These are phyloP conservation scores for Blastocystis sp. DNA, from an alignment of 352 stramenopile species.

Conservation along the genomic window DNA sequence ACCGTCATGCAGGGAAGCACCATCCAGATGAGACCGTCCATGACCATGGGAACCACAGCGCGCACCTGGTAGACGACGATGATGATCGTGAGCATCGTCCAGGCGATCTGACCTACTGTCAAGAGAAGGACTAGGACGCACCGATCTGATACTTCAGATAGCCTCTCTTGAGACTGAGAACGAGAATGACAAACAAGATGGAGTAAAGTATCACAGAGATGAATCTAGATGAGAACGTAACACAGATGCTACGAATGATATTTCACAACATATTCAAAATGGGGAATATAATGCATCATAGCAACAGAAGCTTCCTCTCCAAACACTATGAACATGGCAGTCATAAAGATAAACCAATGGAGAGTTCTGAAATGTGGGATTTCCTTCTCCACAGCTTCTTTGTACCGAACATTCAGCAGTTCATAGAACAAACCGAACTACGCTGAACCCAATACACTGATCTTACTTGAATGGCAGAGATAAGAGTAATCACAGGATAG, in stretches of 20 bases:
- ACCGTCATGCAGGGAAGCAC: slow-evolving; percentile 70
- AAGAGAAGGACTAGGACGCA: not conserved
- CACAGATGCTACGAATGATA: slow-evolving; percentile 76
- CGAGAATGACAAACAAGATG: slow-evolving; percentile 77
- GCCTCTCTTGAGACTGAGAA: slow-evolving; percentile 76
- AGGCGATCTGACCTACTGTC: slow-evolving; percentile 72
- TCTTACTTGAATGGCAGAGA: not conserved
- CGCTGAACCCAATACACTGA: not conserved
- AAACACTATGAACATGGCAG: slow-evolving; percentile 56
- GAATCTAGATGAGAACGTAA: slow-evolving; percentile 76
- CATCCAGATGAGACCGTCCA: slow-evolving; percentile 73
- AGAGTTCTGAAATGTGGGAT: slow-evolving; percentile 80
- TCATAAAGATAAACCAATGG: slow-evolving; percentile 62
- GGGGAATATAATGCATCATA: slow-evolving; percentile 69
- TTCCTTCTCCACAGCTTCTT: slow-evolving; percentile 76
- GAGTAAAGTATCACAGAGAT: slow-evolving; percentile 80
- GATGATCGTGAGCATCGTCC: slow-evolving; percentile 78
- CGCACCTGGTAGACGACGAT: slow-evolving; percentile 82
- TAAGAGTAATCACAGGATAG: not conserved
- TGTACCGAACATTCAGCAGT: slow-evolving; percentile 79
- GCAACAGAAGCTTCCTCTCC: not conserved
- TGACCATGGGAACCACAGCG: slow-evolving; percentile 62
- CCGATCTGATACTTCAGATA: slow-evolving; percentile 81
- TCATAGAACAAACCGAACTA: slow-evolving; percentile 73
- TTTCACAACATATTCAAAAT: slow-evolving; percentile 76